Base-by-base conservation (phyloP, 75 land plant species). In the Azolla pinnata region DNA sequence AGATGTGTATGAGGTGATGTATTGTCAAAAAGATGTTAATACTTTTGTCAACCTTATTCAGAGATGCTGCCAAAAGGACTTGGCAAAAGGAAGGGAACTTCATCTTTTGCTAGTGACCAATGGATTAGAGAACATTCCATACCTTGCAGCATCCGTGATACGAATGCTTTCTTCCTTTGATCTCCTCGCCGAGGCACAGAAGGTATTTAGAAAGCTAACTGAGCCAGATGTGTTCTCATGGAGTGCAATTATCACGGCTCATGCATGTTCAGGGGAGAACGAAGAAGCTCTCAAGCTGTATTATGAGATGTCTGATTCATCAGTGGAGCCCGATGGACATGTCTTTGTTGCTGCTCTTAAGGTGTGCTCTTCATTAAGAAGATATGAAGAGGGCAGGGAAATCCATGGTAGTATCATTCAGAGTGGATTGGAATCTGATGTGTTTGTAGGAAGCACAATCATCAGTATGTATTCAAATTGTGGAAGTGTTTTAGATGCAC, bases 401-500 rank as follows among this genome's bases (percentile, higher is more conserved):
- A 34, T 63, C 9, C 61, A 63, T 34, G 18, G 16, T 2, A 60
- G 54, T 32, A 55, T 55, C 24, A 30, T 56, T 26, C 14, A 33
- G 18, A 52, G 25, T 31, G 61, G 66, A 31, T 25, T 17, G 28
- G 57, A 54, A 1, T 4, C 3, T 17, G 57, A 54, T 24, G 26
- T 54, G 1, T 29, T 54, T 54, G 49, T 46, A 23, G 49, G 26
- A 9, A 46, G 51, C 53, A 26, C 64, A 24, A 23, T 62, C 2
- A 28, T 44, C 26, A 28, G 26, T 21, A 33, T 35, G 27, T 64
- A 64, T 24, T 28, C 63, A 21, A 55, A 57, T n/a, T 56, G 66
- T n/a, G 2, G 62, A n/a, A 31, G 65, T 28, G 30, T 64, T 5
- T 19, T 23, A n/a, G 66, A 64, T 33, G 61, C 63, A 40, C 61